phyloP scores from a whole-genome alignment of 2,329 filamentous ascomycete species.

The Coniochaeta prunicola region DNA sequence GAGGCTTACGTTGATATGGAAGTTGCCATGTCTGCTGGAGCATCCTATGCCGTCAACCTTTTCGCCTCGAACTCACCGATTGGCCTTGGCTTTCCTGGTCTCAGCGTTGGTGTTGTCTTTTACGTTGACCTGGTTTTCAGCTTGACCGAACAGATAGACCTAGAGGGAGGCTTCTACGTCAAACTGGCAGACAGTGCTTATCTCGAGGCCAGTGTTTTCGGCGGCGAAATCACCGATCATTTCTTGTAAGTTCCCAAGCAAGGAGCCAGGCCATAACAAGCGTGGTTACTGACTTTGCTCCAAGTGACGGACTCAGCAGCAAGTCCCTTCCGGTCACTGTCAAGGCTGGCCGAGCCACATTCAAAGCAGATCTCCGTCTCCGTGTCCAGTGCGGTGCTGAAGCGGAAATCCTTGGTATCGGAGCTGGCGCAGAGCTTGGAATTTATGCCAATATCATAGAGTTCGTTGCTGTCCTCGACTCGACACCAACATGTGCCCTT shows the following conservation, averaged over 20 bases:
- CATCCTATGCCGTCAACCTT: conserved; percentile 44
- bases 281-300: background rate
- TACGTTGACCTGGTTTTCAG: conserved; percentile 44
- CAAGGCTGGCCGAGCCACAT: conserved; percentile 34
- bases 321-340: conserved; percentile 40
- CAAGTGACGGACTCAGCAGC: conserved; percentile 26
- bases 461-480: conserved; percentile 35
- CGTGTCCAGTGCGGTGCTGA: conserved; percentile 36
- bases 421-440: conserved; percentile 34
- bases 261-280: background rate
- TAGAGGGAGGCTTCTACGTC: conserved; percentile 45
- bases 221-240: conserved; percentile 35
- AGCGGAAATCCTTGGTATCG: conserved; percentile 22
- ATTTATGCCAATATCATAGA: conserved; percentile 48
- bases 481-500: conserved; percentile 27
- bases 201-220: conserved; percentile 32
- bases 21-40: conserved; percentile 33
- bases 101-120: conserved; percentile 39
- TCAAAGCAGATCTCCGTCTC: conserved; percentile 43
- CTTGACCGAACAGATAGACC: conserved; percentile 39
- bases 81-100: conserved; percentile 32
- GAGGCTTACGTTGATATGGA: conserved; percentile 45
- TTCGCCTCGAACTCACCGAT: conserved; percentile 35
- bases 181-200: conserved; percentile 37
- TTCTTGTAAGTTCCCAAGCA: conserved; percentile 27